Evolutionary conservation across 208 protist species (phyloP).

Genomic region (Crithidia acanthocephali): DNA sequence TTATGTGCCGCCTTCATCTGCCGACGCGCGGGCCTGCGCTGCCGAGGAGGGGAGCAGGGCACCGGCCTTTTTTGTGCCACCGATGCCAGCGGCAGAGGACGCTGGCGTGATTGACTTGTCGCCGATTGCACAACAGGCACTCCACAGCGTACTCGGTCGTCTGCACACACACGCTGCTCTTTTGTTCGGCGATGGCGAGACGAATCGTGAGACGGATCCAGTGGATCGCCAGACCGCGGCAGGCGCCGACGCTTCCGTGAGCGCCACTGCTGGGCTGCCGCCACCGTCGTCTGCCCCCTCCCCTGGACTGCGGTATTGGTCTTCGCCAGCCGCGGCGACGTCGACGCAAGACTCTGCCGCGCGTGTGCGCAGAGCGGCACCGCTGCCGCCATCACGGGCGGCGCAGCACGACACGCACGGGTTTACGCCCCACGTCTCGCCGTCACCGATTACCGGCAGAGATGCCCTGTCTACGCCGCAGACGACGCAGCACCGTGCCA

Average conservation of each 20-base stretch:
- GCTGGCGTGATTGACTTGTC: conserved; percentile 11
- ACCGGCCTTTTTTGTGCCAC: neutral
- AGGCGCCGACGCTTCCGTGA: no score
- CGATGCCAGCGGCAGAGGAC: neutral
- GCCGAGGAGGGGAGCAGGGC: neutral
- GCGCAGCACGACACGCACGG: no score
- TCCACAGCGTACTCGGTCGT: conserved; percentile 12
- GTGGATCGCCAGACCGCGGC: no score
- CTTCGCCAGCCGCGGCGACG: neutral
- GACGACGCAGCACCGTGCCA: neutral
- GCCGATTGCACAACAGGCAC: conserved; percentile 16
- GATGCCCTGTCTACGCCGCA: neutral
- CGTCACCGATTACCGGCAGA: no score
- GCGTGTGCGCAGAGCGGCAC: neutral
- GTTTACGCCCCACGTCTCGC: no score
- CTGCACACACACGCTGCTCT: conserved; percentile 8
- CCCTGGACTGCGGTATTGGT: neutral
- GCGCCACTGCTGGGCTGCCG: neutral
- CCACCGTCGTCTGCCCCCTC: neutral
- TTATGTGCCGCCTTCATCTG: neutral
- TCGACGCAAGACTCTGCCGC: neutral
- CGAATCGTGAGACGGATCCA: neutral
- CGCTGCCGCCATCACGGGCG: neutral
- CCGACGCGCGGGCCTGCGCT: neutral
- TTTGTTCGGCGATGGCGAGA: neutral